These are phyloP conservation scores for Vitis riparia DNA, from an alignment of 164 flowering plant genomes.

Conservation along the genomic window DNA sequence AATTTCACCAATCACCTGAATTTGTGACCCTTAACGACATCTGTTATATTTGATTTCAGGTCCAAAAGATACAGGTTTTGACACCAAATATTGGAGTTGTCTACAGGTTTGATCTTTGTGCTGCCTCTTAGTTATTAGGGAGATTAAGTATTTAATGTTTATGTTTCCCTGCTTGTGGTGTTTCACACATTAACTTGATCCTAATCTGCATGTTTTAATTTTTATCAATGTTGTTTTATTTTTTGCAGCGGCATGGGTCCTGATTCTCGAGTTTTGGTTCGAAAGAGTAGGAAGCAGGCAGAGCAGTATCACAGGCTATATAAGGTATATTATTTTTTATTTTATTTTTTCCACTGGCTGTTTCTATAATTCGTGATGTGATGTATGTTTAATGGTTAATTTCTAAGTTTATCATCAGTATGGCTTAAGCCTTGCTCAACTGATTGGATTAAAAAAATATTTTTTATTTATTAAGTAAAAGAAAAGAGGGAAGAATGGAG, in stretches of 20 bases:
- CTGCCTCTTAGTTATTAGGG: not conserved
- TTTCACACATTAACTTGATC: too few species aligned
- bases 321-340: constrained; percentile 44
- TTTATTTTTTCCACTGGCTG: not conserved
- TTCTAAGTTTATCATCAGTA: too few species aligned
- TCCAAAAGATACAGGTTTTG: constrained; percentile 84
- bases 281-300: constrained; percentile 97
- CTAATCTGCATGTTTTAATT: not conserved
- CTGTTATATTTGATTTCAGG: constrained; percentile 42
- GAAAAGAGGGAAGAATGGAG: too few species aligned
- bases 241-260: constrained; percentile 98
- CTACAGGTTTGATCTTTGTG: constrained; percentile 62
- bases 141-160: too few species aligned
- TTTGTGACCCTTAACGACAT: not conserved
- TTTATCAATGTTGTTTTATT: not conserved
- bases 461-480: too few species aligned
- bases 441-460: too few species aligned
- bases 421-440: too few species aligned
- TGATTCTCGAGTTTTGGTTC: constrained; percentile 87
- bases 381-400: too few species aligned
- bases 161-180: too few species aligned
- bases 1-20: not conserved
- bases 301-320: constrained; percentile 81
- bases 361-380: too few species aligned
- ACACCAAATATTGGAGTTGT: constrained; percentile 98